A percentile compares a stretch with the other conserved stretches of the same genome.
Conservation (phyloP, 2,329 filamentous ascomycete genomes). For the Aspergillus floridensis region DNA sequence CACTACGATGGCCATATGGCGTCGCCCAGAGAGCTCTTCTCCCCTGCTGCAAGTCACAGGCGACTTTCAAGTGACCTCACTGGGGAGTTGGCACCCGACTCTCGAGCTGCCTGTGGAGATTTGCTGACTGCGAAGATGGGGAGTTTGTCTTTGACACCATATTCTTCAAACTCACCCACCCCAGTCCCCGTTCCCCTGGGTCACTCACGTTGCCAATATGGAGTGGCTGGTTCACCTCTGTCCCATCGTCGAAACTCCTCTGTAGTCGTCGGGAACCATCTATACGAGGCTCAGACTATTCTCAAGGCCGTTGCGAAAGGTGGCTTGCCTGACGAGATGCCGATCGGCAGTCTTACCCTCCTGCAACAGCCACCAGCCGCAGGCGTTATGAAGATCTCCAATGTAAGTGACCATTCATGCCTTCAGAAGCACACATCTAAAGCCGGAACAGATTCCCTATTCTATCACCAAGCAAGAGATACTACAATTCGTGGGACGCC, state of each 20-base stretch:
- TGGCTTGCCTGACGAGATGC: conserved; percentile 23
- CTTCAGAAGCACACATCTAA: conserved; percentile 4
- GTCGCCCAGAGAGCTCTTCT: neutral
- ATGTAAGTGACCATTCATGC: conserved; percentile 28
- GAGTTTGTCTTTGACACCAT: neutral
- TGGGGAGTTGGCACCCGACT: neutral
- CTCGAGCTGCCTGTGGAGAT: neutral
- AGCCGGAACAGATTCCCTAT: conserved; percentile 47
- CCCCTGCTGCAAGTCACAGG: neutral
- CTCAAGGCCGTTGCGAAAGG: conserved; percentile 14
- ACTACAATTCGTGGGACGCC: conserved; percentile 46
- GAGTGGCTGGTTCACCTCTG: neutral
- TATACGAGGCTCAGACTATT: neutral
- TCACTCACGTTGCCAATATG: neutral
- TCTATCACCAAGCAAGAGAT: conserved; percentile 51
- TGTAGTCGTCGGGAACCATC: neutral
- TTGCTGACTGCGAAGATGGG: neutral
- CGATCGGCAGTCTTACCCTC: conserved; percentile 28
- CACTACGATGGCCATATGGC: neutral
- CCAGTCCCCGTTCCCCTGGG: neutral
- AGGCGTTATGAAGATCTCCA: conserved; percentile 37
- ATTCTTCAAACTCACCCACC: neutral
- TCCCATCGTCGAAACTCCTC: neutral
- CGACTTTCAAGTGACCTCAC: neutral
- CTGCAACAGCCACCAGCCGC: conserved; percentile 18